Base-by-base conservation (phyloP, 345 rosid genomes). In the Pistacia vera region DNA sequence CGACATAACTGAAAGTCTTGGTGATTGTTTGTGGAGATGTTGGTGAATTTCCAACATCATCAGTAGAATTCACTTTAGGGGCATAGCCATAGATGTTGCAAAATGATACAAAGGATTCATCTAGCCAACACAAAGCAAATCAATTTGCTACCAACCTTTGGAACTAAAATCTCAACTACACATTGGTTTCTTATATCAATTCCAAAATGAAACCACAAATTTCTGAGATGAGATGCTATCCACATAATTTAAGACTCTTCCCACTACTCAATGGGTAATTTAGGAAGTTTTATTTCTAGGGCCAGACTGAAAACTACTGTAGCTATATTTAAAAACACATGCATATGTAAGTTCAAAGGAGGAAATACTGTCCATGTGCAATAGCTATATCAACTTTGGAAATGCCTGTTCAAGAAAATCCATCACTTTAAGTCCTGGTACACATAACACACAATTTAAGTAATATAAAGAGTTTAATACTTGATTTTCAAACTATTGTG, bases 321-420 rank as follows among this genome's bases (percentile, higher is more conserved):
- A 12, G 55, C 68, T 55, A n/a, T 10, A 28, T 41, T 41, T 41
- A 5, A 10, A 14, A 54, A 63, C 73, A 73, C 18, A 52, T 73
- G 72, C 35, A 35, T 46, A 73, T 33, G 59, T 74, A 41, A 58
- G 73, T 38, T n/a, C 14, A 49, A 28, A 46, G 66, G 75, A 54
- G 41, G 59, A 70, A 66, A 69, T 84, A 93, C 98, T 95, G 90
- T 75, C 97, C 99, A 85, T 95, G 98, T 66, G 97, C 99, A 83
- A 92, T 84, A 77, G 97, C 99, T 73, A 93, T 89, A 67, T 88
- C 90, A 79, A 83, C 84, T 87, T 82, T 52, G 92, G 90, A 84
- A 93, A 93, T 78, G 90, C 85, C 70, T 83, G 83, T 81, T 88
- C 85, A 77, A 95, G 98, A 82, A 89, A 93, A 75, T 84, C 87